Evolutionary conservation across 306 rosid genomes (phyloP).

Genomic region (Cucurbita moschata): DNA sequence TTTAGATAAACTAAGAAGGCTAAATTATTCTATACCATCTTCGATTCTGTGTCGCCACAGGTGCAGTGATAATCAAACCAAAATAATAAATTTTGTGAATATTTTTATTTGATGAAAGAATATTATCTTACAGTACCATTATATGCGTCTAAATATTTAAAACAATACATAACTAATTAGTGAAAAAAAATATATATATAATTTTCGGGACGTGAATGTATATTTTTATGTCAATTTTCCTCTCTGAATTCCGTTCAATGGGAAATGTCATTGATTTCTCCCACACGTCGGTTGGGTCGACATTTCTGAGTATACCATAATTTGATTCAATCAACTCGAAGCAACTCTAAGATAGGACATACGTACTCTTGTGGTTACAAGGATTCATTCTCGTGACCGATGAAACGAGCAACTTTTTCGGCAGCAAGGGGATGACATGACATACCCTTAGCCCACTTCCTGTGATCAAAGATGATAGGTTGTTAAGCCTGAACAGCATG

Average conservation of each 20-base stretch:
- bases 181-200: too few relatives aligned
- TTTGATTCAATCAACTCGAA: slow-evolving; percentile 16
- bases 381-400: not conserved
- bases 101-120: too few relatives aligned
- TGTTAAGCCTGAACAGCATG: not conserved
- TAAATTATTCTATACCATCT: too few relatives aligned
- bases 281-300: not conserved
- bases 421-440: not conserved
- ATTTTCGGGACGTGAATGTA: too few relatives aligned
- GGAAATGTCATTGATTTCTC: not conserved
- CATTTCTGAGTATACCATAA: slow-evolving; percentile 10
- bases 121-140: too few relatives aligned
- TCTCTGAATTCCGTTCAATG: not conserved
- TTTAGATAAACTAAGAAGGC: too few relatives aligned
- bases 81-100: too few relatives aligned
- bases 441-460: slow-evolving; percentile 7
- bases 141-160: too few relatives aligned
- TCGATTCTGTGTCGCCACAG: too few relatives aligned
- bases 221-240: not conserved
- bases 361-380: not conserved
- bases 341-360: slow-evolving; percentile 6
- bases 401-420: not conserved
- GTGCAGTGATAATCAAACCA: too few relatives aligned
- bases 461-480: not conserved
- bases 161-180: too few relatives aligned